Conservation (phyloP, 148 eudicot genomes). For the Rhododendron henanense region DNA sequence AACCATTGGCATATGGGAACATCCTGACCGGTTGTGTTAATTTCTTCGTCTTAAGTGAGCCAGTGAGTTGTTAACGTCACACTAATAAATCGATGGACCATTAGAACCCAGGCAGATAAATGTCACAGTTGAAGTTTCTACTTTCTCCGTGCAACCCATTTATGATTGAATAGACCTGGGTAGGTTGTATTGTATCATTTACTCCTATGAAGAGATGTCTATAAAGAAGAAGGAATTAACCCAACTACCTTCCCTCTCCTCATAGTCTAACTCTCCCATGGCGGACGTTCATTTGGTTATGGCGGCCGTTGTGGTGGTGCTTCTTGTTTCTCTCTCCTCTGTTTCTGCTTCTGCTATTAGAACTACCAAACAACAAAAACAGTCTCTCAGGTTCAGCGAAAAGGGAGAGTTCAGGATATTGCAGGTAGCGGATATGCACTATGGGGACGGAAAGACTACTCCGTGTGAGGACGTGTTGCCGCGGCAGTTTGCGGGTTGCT, state of each 20-base stretch:
- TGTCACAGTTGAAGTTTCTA: not conserved
- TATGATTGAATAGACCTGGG: not conserved
- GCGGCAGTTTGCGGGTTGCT: slow-evolving; percentile 46
- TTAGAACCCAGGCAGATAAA: not conserved
- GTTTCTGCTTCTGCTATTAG: not conserved
- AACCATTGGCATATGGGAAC: not conserved
- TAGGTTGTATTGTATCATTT: not conserved
- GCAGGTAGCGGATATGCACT: slow-evolving; percentile 98
- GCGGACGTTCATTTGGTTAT: not conserved
- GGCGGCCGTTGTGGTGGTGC: not conserved
- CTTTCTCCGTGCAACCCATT: not conserved
- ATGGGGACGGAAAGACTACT: slow-evolving; percentile 56
- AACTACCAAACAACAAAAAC: not conserved
- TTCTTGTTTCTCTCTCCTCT: not conserved
- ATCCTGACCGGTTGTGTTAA: not conserved
- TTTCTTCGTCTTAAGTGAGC: not conserved
- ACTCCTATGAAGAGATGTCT: not conserved
- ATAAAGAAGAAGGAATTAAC: not conserved
- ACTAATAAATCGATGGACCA: not conserved
- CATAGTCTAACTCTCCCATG: not conserved
- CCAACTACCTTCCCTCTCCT: not conserved
- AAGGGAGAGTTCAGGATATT: slow-evolving; percentile 75
- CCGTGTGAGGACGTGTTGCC: slow-evolving; percentile 67
- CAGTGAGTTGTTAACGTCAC: not conserved
- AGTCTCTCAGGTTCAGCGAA: slow-evolving; percentile 42